Base-by-base conservation (phyloP, 2,329 filamentous ascomycete species). In the Apiospora arundinis region DNA sequence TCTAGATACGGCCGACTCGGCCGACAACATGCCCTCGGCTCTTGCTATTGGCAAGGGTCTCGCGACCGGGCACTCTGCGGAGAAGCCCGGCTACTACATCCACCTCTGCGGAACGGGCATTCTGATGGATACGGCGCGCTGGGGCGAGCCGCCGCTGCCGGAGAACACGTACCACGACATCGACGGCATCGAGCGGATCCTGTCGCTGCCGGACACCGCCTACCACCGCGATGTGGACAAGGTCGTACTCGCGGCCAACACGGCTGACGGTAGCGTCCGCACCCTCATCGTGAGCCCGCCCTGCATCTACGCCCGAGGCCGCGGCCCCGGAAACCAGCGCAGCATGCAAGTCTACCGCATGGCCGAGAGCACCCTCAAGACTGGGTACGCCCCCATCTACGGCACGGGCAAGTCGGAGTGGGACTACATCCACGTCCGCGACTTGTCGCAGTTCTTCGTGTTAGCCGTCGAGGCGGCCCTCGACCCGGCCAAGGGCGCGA, bases 181-280 rank as follows among this genome's bases (percentile, higher is more conserved):
- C 75, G 83, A 87, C 12, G 87, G 86, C 68, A 85, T 93, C 48
- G 81, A 83, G 16, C 86, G 87, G 63, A 82, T 92, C 46, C 82
- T 88, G 1, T 84, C 77, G 14, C 76, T 92, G 0, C 90, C 90
- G 0, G 87, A 90, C 76, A 76, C 81, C 0, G 90, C 86, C 12
- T 77, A 85, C 32, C 92, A 95, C 81, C 88, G 91, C 18, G 84
- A 91, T 76, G 88, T 94, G 4, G 93, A 95, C 80, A 88, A 90
- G 78, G 85, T 93, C 32, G 87, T 94, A n/a, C 82, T 85, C 40
- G 82, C 74, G 0, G 79, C 82, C 49, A 82, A 81, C 68, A 71
- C 74, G 46, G 78, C 78, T 2, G 56, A 63, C 32, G 77, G 80
- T 11, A 72, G 73, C 1, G 81, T 87, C 70, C 82, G 80, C 73